phyloP scores from a whole-genome alignment of 768 basidiomycete species.

The Calocera viscosa region DNA sequence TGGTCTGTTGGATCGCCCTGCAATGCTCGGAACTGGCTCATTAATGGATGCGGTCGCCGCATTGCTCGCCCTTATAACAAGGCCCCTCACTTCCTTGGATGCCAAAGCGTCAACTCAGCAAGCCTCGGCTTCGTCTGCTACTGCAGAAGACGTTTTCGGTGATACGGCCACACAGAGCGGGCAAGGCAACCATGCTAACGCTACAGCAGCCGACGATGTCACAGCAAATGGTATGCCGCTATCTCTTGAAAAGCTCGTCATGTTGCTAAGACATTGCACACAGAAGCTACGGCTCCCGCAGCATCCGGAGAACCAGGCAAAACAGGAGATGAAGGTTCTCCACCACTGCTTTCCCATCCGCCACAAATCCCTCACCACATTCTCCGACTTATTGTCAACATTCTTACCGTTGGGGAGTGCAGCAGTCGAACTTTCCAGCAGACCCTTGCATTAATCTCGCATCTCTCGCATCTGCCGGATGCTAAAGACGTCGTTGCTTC shows the following conservation, averaged over 20 bases:
- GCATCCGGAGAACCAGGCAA: neutral
- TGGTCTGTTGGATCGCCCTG: constrained; percentile 73
- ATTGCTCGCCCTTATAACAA: constrained; percentile 77
- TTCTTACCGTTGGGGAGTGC: constrained; percentile 94
- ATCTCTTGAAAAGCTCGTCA: neutral
- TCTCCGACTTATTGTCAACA: constrained; percentile 89
- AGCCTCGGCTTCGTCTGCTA: neutral
- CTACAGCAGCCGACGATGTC: neutral
- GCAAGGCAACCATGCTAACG: neutral
- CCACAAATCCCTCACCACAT: constrained; percentile 76
- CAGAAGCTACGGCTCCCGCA: neutral
- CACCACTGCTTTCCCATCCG: constrained; percentile 44
- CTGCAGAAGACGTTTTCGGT: constrained; percentile 5
- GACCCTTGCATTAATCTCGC: constrained; percentile 80
- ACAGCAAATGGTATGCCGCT: neutral
- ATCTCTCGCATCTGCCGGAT: constrained; percentile 78
- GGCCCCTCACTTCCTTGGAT: constrained; percentile 52
- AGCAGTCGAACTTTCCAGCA: constrained; percentile 93
- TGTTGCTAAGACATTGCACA: neutral
- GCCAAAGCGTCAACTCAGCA: constrained; percentile 35
- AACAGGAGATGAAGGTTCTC: neutral
- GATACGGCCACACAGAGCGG: neutral
- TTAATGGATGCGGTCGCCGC: constrained; percentile 89
- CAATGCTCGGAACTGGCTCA: constrained; percentile 70
- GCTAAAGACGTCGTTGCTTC: constrained; percentile 79